Percentiles rank a stretch among this genome's conserved stretches.
Conservation (phyloP, 345 rosid genomes). For the Capsella bursapastoris region DNA sequence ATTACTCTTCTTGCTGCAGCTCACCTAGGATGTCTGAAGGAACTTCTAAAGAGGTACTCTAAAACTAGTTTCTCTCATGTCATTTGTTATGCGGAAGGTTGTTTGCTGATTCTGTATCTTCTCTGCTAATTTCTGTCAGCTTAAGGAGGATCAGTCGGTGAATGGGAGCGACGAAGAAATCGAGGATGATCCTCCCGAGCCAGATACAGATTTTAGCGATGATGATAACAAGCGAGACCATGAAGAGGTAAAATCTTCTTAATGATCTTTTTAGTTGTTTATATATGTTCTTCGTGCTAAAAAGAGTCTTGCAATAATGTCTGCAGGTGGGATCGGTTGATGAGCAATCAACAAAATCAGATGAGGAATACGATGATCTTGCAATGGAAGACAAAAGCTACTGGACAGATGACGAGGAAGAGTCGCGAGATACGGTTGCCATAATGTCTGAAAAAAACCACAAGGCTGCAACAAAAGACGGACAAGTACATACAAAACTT, state of each 20-base stretch:
- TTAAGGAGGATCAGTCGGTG: slow-evolving; percentile 89
- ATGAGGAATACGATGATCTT: slow-evolving; percentile 97
- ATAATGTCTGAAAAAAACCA: slow-evolving; percentile 33
- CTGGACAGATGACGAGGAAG: slow-evolving; percentile 64
- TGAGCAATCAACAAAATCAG: slow-evolving; percentile 91
- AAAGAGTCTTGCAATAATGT: neutral
- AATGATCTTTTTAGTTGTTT: neutral
- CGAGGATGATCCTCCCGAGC: slow-evolving; percentile 72
- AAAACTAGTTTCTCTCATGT: neutral
- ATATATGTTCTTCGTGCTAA: neutral
- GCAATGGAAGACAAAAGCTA: slow-evolving; percentile 91
- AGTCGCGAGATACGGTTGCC: slow-evolving; percentile 45
- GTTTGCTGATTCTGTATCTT: neutral
- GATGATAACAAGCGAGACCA: slow-evolving; percentile 57
- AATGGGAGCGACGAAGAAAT: slow-evolving; percentile 96
- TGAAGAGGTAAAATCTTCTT: slow-evolving; percentile 65
- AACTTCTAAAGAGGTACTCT: slow-evolving; percentile 81
- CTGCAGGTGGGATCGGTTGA: slow-evolving; percentile 95
- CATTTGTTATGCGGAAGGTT: neutral
- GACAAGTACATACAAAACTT: slow-evolving; percentile 68
- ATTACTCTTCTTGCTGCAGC: slow-evolving; percentile 94
- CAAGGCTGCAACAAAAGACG: slow-evolving; percentile 43
- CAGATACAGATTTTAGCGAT: slow-evolving; percentile 78
- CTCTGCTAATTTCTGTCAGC: slow-evolving; percentile 48
- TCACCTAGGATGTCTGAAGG: slow-evolving; percentile 92